Evolutionary conservation across 179 eudicot genomes (phyloP), one percentile per base, ranked within the genome.

Genomic region (Camellia oleifera): DNA sequence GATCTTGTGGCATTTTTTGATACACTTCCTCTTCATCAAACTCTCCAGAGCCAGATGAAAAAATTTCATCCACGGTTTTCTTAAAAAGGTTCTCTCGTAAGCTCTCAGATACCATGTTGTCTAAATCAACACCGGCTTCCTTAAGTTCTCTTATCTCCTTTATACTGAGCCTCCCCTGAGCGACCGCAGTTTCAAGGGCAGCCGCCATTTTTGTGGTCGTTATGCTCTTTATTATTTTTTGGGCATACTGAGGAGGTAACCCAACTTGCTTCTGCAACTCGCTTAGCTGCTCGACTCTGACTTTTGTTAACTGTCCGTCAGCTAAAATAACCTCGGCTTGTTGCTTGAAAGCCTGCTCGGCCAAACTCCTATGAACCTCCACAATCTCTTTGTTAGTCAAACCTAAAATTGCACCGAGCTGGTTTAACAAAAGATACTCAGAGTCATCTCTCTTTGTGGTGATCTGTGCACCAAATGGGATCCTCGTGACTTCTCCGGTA

Each of bases 11-110:
- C 32, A 97, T 93, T 72, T 91, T 94, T 79, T 91, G 72, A 80
- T 89, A 97, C n/a, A 94, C 93, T 88, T 97, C 97, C 73, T 89
- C 97, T 76, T 91, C 97, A 68, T 97, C 95, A 79, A 97, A 95
- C 69, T 94, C 99, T 60, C 99, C 98, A 32, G 97, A 91, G 67
- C 99, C 97, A 12, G 98, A 92, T 32, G 98, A 94, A 85, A 97
- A 94, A 66, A 97, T 86, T 42, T 88, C 91, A 82, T 88, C 97
- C 26, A 94, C 87, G 2, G 88, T 89, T 86, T 93, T 91, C 87
- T 91, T 97, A 79, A 88, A 91, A 69, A 97, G 94, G 77, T 83
- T 90, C 88, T 94, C 97, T 23, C 98, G 83, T 76, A 93, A 79
- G 72, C 92, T 86, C 78, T 76, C 88, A 48, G 98, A 87, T 58